These are phyloP conservation scores for Trebouxia sp. DNA, from an alignment of 139 green algal species.

Conservation along the genomic window DNA sequence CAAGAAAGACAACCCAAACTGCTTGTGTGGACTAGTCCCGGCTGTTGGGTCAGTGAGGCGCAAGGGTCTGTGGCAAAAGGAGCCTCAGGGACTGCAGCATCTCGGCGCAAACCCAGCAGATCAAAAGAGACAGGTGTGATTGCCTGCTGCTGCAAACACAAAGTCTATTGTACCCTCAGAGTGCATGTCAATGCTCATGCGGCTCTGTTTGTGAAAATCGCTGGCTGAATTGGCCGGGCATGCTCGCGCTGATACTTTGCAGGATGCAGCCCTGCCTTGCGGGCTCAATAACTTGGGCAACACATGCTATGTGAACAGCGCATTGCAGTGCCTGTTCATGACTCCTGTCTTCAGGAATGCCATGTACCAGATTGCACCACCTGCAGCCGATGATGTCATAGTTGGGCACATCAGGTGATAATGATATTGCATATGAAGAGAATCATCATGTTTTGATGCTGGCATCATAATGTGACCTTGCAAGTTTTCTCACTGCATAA, in stretches of 20 bases:
- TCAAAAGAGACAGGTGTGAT: conserved; percentile 31
- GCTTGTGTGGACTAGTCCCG: conserved; percentile 71
- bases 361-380: conserved; percentile 49
- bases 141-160: neutral
- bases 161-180: too few species aligned
- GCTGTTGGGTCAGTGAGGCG: conserved; percentile 46
- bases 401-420: conserved; percentile 43
- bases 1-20: conserved; percentile 63
- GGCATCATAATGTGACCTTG: too few species aligned
- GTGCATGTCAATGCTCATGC: too few species aligned
- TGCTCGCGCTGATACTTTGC: neutral
- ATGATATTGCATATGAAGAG: neutral
- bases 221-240: neutral
- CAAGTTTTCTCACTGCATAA: too few species aligned
- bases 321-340: conserved; percentile 82
- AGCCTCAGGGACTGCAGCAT: conserved; percentile 39
- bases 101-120: conserved; percentile 54
- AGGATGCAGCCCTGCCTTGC: conserved; percentile 45
- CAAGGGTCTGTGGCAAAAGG: conserved; percentile 81
- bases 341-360: conserved; percentile 60
- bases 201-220: neutral
- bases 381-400: conserved; percentile 33
- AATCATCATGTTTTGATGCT: too few species aligned
- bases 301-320: conserved; percentile 89
- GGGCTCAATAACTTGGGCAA: conserved; percentile 86